Conservation (phyloP, 2,329 filamentous ascomycete genomes). For the Botrytis cinerea region DNA sequence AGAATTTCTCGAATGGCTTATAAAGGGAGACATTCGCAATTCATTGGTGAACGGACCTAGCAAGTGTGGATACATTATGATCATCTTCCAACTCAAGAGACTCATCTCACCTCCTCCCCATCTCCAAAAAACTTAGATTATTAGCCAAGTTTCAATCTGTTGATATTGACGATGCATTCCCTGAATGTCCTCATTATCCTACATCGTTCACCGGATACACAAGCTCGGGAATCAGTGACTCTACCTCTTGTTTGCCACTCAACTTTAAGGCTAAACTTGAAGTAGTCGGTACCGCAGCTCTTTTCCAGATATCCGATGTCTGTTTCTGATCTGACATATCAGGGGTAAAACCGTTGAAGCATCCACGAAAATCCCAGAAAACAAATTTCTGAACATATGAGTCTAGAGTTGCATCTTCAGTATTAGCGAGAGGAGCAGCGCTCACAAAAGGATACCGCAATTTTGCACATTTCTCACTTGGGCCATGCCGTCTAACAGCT, state of each 20-base stretch:
- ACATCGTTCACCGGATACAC: not conserved
- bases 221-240: slow-evolving; percentile 12
- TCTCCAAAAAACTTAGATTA: not conserved
- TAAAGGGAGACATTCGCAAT: not conserved
- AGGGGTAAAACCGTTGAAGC: not conserved
- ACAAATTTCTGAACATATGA: slow-evolving; percentile 1
- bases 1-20: not conserved
- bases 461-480: not conserved
- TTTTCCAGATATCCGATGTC: not conserved
- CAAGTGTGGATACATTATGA: too few species aligned
- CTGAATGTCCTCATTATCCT: too few species aligned
- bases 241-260: not conserved
- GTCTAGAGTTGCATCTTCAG: not conserved
- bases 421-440: not conserved
- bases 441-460: slow-evolving; percentile 16
- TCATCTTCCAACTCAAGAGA: not conserved
- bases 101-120: not conserved
- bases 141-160: not conserved
- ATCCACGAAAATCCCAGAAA: slow-evolving; percentile 3
- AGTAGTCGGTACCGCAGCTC: not conserved
- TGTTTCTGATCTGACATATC: not conserved
- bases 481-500: too few species aligned
- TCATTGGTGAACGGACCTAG: too few species aligned
- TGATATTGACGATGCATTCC: not conserved
- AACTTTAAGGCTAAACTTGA: not conserved